Percentiles rank a stretch among this genome's conserved stretches.
These are phyloP conservation scores for Magnaporthales sp. DNA, from an alignment of 2,329 filamentous ascomycete species.

Conservation along the genomic window DNA sequence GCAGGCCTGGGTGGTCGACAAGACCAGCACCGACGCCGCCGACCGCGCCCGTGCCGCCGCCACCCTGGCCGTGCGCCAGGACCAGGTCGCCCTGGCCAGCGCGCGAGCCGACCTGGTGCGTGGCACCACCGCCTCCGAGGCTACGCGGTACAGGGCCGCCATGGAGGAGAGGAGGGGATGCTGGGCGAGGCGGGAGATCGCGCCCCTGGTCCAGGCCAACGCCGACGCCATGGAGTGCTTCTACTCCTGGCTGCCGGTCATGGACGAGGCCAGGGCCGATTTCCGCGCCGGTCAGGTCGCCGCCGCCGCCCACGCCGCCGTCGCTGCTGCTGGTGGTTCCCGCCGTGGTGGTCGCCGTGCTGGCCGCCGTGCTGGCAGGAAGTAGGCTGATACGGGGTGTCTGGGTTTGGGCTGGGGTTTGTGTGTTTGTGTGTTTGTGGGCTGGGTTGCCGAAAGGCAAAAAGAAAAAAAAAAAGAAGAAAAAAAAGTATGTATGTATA, in stretches of 20 bases:
- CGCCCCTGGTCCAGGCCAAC: background rate
- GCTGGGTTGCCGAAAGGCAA: background rate
- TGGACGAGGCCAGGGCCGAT: background rate
- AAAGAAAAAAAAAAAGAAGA: background rate
- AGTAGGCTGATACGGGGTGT: too few species aligned
- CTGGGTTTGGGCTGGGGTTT: background rate
- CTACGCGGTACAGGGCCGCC: background rate
- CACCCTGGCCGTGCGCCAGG: background rate
- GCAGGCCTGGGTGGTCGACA: conserved; percentile 7
- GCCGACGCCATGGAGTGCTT: background rate
- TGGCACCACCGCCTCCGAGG: background rate
- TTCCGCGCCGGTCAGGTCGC: background rate
- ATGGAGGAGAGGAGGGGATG: background rate
- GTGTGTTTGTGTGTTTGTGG: background rate
- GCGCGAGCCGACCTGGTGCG: background rate
- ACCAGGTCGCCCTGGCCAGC: background rate
- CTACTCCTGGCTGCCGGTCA: background rate
- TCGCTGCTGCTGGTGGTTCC: background rate
- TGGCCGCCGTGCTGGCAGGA: too few species aligned
- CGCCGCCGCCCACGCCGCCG: too few species aligned
- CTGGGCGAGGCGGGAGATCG: background rate
- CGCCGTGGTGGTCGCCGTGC: too few species aligned
- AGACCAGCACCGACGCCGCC: background rate
- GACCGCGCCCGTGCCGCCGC: background rate
- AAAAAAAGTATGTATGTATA: background rate